These are phyloP conservation scores for Punctularia strigosozonata DNA, from an alignment of 768 basidiomycete genomes.

Conservation along the genomic window DNA sequence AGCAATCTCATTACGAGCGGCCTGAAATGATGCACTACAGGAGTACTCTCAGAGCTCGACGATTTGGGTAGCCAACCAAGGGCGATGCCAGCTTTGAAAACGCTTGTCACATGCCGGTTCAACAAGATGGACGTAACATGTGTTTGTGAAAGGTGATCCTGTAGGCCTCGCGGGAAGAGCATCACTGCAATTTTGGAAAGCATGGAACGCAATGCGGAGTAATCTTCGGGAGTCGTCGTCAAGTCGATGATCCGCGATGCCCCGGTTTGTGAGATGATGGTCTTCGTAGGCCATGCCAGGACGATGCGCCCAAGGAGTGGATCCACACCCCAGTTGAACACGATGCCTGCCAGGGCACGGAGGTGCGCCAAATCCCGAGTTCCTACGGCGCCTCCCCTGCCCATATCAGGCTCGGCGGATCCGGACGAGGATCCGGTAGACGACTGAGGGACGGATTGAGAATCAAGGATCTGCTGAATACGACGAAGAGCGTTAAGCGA, in stretches of 20 bases:
- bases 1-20: conserved; percentile 45
- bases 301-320: conserved; percentile 35
- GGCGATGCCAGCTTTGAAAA: conserved; percentile 47
- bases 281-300: conserved; percentile 25
- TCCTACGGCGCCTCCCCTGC: conserved; percentile 33
- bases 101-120: conserved; percentile 42
- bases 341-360: conserved; percentile 51
- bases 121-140: conserved; percentile 48
- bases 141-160: conserved; percentile 40
- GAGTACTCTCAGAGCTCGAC: conserved; percentile 23
- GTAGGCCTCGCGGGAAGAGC: conserved; percentile 41
- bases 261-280: conserved; percentile 6
- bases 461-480: conserved; percentile 32
- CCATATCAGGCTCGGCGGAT: background rate
- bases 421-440: background rate
- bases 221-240: conserved; percentile 30
- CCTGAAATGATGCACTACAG: conserved; percentile 34
- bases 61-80: conserved; percentile 67
- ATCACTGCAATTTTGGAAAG: conserved; percentile 32
- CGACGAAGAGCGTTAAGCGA: conserved; percentile 37
- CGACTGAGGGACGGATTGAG: background rate
- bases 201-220: conserved; percentile 29
- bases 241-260: conserved; percentile 33
- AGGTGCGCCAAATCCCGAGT: conserved; percentile 54
- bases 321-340: conserved; percentile 63